Evolutionary conservation across 768 basidiomycete species (phyloP), one percentile per base, ranked within the genome.

Genomic region (Termitomyces titanicus): DNA sequence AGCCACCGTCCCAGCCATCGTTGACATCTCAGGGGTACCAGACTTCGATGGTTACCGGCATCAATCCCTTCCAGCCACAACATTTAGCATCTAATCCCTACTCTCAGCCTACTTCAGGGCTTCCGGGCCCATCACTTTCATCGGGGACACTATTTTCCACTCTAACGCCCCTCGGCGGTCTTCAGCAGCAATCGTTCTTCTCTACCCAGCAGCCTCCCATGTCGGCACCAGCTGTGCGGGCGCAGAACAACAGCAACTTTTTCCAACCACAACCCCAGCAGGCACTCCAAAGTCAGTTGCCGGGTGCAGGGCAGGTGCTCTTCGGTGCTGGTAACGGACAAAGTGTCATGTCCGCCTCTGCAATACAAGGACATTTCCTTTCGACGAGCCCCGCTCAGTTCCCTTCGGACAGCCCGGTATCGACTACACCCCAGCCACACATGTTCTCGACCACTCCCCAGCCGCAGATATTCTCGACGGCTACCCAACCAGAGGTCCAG

Each of bases 311-410:
- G 0, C 59, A 64, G 31, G 42, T 56, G 11, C 15, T 56, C 10
- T 60, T 55, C 20, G 43, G 42, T 15, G 38, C 53, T 6, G 35
- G 61, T 20, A 56, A 60, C 27, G 46, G 53, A 31, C 62, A 62
- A 34, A 53, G 57, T 17, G 61, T 71, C 50, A 55, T 70, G 62
- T 66, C 71, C 15, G 66, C 65, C 4, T 63, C 71, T 15, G 31
- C 63, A 3, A 39, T 55, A 2, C 72, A 71, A 47, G 54, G 61
- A 6, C 67, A 69, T 20, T 75, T 70, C 57, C 38, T 68, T 12
- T 66, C 71, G 5, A 64, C 72, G 1, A 72, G 73, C 49, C 72
- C 74, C 3, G 62, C 58, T 9, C 70, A 71, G 27, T 67, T 70
- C 45, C 63, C 62, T 10, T 70, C 71, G 10, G 71, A 71, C 45